Evolutionary conservation across 1,139 yeast species (phyloP).

Genomic region (Saccharomycopsis hybrid): DNA sequence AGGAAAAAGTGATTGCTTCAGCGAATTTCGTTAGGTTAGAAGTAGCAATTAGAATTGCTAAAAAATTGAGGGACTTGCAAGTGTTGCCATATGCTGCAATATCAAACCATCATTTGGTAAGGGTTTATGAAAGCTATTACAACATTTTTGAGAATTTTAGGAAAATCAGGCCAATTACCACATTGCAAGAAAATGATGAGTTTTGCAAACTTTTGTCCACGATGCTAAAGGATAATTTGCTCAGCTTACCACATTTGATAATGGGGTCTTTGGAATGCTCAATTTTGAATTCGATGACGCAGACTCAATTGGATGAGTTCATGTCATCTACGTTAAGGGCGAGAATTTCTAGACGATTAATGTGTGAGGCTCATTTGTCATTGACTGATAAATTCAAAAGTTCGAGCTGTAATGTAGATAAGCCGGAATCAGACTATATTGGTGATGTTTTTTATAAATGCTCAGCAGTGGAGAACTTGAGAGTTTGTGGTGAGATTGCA

Average conservation of each 20-base stretch:
- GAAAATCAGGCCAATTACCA: conserved; percentile 57
- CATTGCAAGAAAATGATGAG: conserved; percentile 64
- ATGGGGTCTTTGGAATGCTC: conserved; percentile 90
- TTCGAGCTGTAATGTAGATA: conserved; percentile 21
- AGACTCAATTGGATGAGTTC: conserved; percentile 57
- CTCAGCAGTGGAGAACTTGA: conserved; percentile 64
- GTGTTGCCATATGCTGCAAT: conserved; percentile 76
- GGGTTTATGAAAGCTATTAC: conserved; percentile 84
- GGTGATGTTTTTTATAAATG: conserved; percentile 85
- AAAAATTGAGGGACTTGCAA: conserved; percentile 75
- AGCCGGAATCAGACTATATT: conserved; percentile 51
- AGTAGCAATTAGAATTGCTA: conserved; percentile 75
- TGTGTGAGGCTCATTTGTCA: conserved; percentile 84
- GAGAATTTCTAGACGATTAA: conserved; percentile 80
- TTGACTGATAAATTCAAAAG: conserved; percentile 56
- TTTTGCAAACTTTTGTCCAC: conserved; percentile 60
- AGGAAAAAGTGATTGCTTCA: conserved; percentile 67
- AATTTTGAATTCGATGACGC: conserved; percentile 57
- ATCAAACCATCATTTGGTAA: conserved; percentile 77
- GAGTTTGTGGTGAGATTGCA: conserved; percentile 45
- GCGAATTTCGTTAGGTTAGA: conserved; percentile 88
- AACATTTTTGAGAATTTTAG: conserved; percentile 82
- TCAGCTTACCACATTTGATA: conserved; percentile 79
- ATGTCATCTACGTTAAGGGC: conserved; percentile 75
- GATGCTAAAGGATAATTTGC: conserved; percentile 65